Percentiles rank a stretch among this genome's conserved stretches.
phyloP scores from a whole-genome alignment of 148 eudicot species.

The Euryodendron excelsum region DNA sequence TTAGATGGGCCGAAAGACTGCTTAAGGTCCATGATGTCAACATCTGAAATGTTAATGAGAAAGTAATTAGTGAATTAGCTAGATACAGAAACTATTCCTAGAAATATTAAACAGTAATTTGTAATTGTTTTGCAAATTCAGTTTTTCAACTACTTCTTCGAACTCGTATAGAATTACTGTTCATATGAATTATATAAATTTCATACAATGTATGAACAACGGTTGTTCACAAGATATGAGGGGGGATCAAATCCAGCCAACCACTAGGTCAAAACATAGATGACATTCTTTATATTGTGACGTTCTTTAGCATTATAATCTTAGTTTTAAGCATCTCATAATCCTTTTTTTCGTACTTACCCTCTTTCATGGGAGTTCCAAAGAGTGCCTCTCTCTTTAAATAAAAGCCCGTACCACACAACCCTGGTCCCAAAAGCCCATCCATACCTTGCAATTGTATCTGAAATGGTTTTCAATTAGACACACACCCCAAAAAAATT shows the following conservation, averaged over 20 bases:
- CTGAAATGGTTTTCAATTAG: constrained; percentile 13
- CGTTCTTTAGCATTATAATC: too few relatives aligned
- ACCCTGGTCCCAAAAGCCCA: constrained; percentile 47
- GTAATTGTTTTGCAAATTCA: background rate
- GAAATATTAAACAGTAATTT: background rate
- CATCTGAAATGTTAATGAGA: constrained; percentile 23
- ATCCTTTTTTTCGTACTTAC: background rate
- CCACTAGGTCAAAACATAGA: too few relatives aligned
- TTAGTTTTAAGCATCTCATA: too few relatives aligned
- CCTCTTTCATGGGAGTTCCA: constrained; percentile 16
- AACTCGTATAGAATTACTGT: too few relatives aligned
- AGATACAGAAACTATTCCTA: background rate
- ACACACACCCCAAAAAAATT: background rate
- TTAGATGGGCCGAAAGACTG: constrained; percentile 44
- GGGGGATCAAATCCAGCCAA: too few relatives aligned
- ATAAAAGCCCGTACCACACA: constrained; percentile 55
- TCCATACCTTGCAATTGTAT: constrained; percentile 40
- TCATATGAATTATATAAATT: too few relatives aligned
- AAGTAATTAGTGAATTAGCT: background rate
- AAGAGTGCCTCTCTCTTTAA: constrained; percentile 57
- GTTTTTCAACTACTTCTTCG: too few relatives aligned
- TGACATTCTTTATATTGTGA: too few relatives aligned
- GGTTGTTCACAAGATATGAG: too few relatives aligned
- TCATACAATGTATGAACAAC: too few relatives aligned
- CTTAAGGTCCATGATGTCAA: constrained; percentile 20